Base-by-base conservation (phyloP, 208 protist species). In the Trypanosoma mega region DNA sequence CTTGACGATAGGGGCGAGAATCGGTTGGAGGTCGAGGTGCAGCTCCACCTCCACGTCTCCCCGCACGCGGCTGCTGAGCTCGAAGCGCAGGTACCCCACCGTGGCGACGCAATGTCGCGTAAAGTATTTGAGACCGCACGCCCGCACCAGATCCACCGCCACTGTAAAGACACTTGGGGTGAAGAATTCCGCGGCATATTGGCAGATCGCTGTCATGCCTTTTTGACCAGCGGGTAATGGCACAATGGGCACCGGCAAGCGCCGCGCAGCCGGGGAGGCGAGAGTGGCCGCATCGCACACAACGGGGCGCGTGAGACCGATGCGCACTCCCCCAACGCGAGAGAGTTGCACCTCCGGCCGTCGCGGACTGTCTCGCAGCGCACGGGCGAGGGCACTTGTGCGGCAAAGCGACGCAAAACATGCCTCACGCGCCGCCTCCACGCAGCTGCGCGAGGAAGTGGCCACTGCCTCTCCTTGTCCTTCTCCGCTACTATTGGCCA, bases 71-170 rank as follows among this genome's bases (percentile, higher is more conserved):
- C 73, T 67, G 9, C 74, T 66, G 14, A 90, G 44, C 31, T 68
- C 45, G 46, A 80, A 93, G n/a, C 55, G 36, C n/a, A 86, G 51
- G 23, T 87, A 88, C 0, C 82, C 86, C 29, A 68, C 62, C 2
- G 70, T 69, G 14, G 62, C 48, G 56, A 85, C 86, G 50, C 47
- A 72, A 56, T 89, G 88, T 36, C 67, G 71, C 1, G 70, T 78
- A 41, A 90, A 64, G 53, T 89, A 93, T 44, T 76, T 63, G 8
- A 41, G 26, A 24, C 7, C 21, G 14, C 61, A 60, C 29, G 64
- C 57, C 7, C 59, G 51, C 9, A 87, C 69, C 14, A 77, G 54
- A 43, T 83, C 74, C 43, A 84, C 79, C 24, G 82, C 70, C 5
- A 66, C 74, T n/a, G 23, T 39, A 48, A 76, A 83, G 44, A 82